These are phyloP conservation scores for Pseudoneurospora amorphoporcata DNA, from an alignment of 495 filamentous ascomycete genomes.

Conservation along the genomic window DNA sequence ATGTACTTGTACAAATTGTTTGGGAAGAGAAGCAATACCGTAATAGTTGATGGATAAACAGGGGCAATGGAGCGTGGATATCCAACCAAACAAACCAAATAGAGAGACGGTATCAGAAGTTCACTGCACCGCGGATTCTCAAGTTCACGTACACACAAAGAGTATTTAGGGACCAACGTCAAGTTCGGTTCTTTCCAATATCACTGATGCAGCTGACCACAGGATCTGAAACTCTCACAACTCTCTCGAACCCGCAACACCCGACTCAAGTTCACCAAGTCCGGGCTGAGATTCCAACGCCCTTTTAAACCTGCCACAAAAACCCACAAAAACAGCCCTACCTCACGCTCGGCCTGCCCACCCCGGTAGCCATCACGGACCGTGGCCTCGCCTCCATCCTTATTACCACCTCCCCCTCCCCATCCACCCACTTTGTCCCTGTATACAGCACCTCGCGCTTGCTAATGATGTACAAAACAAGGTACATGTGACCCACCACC, in stretches of 20 bases:
- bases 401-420: slow-evolving; percentile 38
- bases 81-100: not conserved
- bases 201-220: not conserved
- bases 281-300: not conserved
- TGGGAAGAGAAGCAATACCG: not conserved
- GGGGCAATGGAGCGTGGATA: not conserved
- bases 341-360: not conserved
- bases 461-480: slow-evolving; percentile 55
- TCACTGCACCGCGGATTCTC: not conserved
- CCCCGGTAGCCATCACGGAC: not conserved
- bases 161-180: not conserved
- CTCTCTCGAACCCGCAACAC: not conserved
- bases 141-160: not conserved
- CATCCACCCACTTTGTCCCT: slow-evolving; percentile 49
- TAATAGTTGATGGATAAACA: not conserved
- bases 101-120: not conserved
- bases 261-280: not conserved
- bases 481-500: slow-evolving; percentile 50
- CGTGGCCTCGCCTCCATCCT: slow-evolving; percentile 22
- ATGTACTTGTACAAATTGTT: not conserved
- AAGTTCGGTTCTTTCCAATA: not conserved
- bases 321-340: not conserved
- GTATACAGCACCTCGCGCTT: slow-evolving; percentile 43
- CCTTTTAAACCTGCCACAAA: not conserved
- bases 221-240: not conserved